phyloP scores from a whole-genome alignment of 495 filamentous ascomycete species.

The Aspergillus bridgeri region DNA sequence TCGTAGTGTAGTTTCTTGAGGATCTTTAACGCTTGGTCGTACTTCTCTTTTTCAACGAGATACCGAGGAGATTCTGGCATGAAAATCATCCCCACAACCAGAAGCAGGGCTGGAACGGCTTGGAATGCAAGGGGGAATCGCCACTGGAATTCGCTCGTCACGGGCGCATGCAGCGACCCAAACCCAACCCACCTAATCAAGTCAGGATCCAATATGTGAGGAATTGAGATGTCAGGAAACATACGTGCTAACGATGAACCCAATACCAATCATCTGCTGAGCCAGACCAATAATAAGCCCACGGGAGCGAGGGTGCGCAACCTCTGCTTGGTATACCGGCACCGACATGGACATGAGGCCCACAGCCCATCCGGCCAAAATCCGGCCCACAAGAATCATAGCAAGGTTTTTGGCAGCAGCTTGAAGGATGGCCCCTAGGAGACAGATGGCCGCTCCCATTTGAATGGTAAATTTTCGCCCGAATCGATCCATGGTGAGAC shows the following conservation, averaged over 20 bases:
- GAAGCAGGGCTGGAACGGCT: slow-evolving; percentile 40
- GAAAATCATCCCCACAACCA: slow-evolving; percentile 48
- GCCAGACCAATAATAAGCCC: slow-evolving; percentile 56
- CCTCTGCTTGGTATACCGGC: slow-evolving; percentile 57
- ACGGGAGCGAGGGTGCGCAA: slow-evolving; percentile 48
- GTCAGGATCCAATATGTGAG: background rate
- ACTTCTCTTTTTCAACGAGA: slow-evolving; percentile 48
- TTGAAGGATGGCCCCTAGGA: slow-evolving; percentile 55
- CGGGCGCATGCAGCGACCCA: slow-evolving; percentile 43
- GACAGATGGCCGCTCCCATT: slow-evolving; percentile 51
- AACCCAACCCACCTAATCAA: slow-evolving; percentile 53
- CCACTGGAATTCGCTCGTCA: slow-evolving; percentile 49
- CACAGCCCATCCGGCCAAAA: slow-evolving; percentile 59
- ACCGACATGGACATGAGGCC: slow-evolving; percentile 57
- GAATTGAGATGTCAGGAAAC: slow-evolving; percentile 2
- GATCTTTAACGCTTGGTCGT: slow-evolving; percentile 43
- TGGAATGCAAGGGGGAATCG: slow-evolving; percentile 55
- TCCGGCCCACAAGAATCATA: slow-evolving; percentile 60
- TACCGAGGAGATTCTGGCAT: slow-evolving; percentile 55
- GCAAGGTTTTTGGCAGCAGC: slow-evolving; percentile 48
- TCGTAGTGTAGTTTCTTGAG: slow-evolving; percentile 50
- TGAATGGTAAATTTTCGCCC: slow-evolving; percentile 55
- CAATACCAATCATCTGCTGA: slow-evolving; percentile 59
- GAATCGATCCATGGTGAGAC: slow-evolving; percentile 40
- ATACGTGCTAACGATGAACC: slow-evolving; percentile 50